These are phyloP conservation scores for Xylariaceae sp. DNA, from an alignment of 2,329 filamentous ascomycete species.

Conservation along the genomic window DNA sequence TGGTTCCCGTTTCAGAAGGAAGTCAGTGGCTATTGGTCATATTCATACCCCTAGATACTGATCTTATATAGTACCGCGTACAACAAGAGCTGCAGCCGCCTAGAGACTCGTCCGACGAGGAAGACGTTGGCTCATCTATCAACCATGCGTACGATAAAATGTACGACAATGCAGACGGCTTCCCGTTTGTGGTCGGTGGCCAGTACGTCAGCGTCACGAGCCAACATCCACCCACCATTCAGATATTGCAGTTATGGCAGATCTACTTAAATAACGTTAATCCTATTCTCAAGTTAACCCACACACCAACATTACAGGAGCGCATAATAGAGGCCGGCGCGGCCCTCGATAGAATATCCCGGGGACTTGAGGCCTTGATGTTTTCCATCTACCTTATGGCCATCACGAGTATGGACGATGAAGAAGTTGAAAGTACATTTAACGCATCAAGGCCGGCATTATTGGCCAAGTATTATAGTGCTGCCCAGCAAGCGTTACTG, in stretches of 20 bases:
- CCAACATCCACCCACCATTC: constrained; percentile 57
- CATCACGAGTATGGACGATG: constrained; percentile 59
- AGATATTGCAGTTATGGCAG: constrained; percentile 69
- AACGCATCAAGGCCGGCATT: constrained; percentile 55
- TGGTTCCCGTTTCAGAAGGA: constrained; percentile 59
- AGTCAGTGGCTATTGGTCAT: constrained; percentile 38
- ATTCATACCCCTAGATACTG: constrained; percentile 14
- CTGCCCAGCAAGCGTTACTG: constrained; percentile 65
- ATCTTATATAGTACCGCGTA: constrained; percentile 49
- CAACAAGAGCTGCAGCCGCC: constrained; percentile 50
- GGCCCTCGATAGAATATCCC: constrained; percentile 55
- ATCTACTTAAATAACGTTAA: constrained; percentile 71
- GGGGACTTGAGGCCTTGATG: constrained; percentile 66
- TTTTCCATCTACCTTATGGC: constrained; percentile 67
- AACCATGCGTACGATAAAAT: constrained; percentile 63
- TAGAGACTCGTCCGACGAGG: constrained; percentile 59
- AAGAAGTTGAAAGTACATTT: constrained; percentile 55
- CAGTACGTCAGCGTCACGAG: constrained; percentile 46
- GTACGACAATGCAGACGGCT: constrained; percentile 59
- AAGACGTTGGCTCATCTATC: constrained; percentile 55
- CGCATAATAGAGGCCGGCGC: constrained; percentile 65
- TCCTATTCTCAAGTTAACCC: constrained; percentile 68
- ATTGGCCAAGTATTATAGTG: constrained; percentile 57
- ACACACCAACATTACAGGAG: constrained; percentile 66
- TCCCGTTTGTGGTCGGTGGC: constrained; percentile 59